phyloP scores from a whole-genome alignment of 768 basidiomycete genomes.

The Rhizopogon vulgaris region DNA sequence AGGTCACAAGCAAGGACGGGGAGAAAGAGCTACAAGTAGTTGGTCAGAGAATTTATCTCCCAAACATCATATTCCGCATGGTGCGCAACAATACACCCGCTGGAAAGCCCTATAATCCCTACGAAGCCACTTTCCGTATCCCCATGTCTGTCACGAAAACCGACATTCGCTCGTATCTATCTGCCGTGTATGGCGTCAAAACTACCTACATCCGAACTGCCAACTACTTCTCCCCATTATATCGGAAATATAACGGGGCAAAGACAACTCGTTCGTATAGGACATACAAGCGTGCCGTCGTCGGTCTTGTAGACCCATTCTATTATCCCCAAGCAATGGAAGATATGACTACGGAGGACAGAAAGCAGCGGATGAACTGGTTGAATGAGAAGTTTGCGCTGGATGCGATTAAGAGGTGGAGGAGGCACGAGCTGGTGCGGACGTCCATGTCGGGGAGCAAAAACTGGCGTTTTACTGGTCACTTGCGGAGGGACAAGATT shows the following conservation, averaged over 20 bases:
- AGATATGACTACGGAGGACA: conserved; percentile 62
- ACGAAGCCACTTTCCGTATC: conserved; percentile 90
- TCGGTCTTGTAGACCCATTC: conserved; percentile 89
- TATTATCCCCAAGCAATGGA: conserved; percentile 82
- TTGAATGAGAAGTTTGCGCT: conserved; percentile 55
- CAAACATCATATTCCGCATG: conserved; percentile 78
- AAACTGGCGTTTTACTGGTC: conserved; percentile 33
- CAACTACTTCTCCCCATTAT: conserved; percentile 66
- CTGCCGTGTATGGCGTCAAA: conserved; percentile 78
- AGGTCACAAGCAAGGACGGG: conserved; percentile 32
- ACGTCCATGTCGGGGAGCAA: conserved; percentile 30
- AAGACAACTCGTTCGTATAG: conserved; percentile 31
- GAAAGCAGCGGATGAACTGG: conserved; percentile 50
- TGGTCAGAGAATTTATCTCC: conserved; percentile 83
- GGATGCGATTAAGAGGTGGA: conserved; percentile 30
- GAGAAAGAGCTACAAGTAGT: conserved; percentile 49
- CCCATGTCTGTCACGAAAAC: conserved; percentile 89
- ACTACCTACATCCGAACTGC: conserved; percentile 96
- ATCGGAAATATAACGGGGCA: conserved; percentile 22
- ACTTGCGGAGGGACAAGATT: conserved; percentile 43
- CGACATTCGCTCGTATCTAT: conserved; percentile 82
- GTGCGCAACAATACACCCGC: conserved; percentile 75
- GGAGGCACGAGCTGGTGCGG: conserved; percentile 28
- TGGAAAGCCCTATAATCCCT: conserved; percentile 86
- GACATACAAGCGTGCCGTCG: conserved; percentile 88